Evolutionary conservation across 495 filamentous ascomycete species (phyloP), one percentile per base, ranked within the genome.

Genomic region (Tirmania nivea): DNA sequence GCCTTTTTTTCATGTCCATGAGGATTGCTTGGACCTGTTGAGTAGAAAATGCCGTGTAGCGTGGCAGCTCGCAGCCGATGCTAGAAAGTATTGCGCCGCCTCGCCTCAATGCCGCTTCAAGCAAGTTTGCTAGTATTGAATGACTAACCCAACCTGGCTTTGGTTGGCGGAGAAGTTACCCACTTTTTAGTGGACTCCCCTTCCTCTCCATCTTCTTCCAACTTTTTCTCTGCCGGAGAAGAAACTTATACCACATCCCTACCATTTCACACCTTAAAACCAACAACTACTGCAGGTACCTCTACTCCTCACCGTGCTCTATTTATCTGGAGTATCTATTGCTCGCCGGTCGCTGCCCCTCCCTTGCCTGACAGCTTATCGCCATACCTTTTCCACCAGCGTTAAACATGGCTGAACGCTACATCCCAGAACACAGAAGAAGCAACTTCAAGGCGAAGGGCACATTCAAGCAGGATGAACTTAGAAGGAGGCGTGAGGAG

Each of bases 381-480:
- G 39, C 39, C 39, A 7, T 14, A 12, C 39, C 17, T 19, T 8
- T 6, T 5, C 39, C 39, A 14, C 39, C 39, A 45, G 14, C 61
- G 64, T 50, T 45, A 52, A 81, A 60, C 73, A 99, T 99, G 92
- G 79, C 89, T 63, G 92, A 99, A 65, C 84, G 88, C 50, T 99
- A 94, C 73, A 99, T 99, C 66, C 92, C 92, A 66, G 92, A 96
- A 72, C 92, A 99, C 77, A 86, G 92, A 65, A 90, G 92, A 64
- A 94, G 82, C 49, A 88, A 94, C 71, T 99, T 90, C 78, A 99
- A 99, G 79, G 92, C 92, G 56, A 92, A 90, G 75, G 84, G 81
- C 67, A 83, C 86, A 65, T 99, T 99, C 77, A 92, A 93, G 76
- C 87, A 87, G 59, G 92, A 99, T 68, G 92, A 99, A 72, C 81